Percentiles rank a stretch among this genome's conserved stretches.
Evolutionary conservation across 2,329 filamentous ascomycete genomes (phyloP).

Genomic region (Calcarisporium arbuscula): DNA sequence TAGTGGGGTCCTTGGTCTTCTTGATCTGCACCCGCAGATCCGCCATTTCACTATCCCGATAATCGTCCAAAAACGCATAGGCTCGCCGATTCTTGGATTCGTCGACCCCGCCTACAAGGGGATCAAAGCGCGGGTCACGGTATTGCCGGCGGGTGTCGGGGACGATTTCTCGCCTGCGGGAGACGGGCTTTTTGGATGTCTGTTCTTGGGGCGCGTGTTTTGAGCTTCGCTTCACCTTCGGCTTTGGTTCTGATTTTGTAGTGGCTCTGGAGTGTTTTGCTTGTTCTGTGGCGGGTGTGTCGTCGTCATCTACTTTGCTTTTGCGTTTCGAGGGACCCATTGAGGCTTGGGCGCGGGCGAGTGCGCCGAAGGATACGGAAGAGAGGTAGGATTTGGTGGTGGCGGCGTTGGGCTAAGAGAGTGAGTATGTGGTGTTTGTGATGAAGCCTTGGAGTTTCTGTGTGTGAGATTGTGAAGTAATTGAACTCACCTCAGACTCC

Average conservation of each 20-base stretch:
- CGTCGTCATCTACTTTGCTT: constrained; percentile 22
- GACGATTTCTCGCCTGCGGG: constrained; percentile 70
- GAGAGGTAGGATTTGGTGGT: constrained; percentile 39
- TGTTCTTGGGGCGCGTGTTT: constrained; percentile 88
- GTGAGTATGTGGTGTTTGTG: too few relatives aligned
- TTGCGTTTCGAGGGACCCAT: constrained; percentile 35
- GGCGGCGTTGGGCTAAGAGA: too few relatives aligned
- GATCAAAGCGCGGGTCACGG: constrained; percentile 87
- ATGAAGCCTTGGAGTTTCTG: not conserved
- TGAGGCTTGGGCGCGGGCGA: constrained; percentile 77
- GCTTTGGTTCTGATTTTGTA: constrained; percentile 10
- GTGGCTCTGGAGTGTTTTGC: constrained; percentile 8
- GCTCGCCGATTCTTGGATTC: constrained; percentile 58
- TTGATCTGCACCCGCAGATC: constrained; percentile 64
- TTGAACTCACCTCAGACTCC: constrained; percentile 18
- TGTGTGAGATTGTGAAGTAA: not conserved
- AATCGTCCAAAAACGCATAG: constrained; percentile 84
- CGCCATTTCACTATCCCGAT: constrained; percentile 76
- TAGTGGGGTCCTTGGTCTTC: constrained; percentile 54
- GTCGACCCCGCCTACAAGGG: constrained; percentile 47
- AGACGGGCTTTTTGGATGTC: constrained; percentile 77
- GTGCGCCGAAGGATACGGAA: constrained; percentile 78
- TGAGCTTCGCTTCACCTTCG: constrained; percentile 42
- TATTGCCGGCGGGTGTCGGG: constrained; percentile 47
- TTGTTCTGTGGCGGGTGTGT: constrained; percentile 26